Percentiles rank a stretch among this genome's conserved stretches.
phyloP scores from a whole-genome alignment of 805 yeast species.

The Cyberlindnera xylosilytica region DNA sequence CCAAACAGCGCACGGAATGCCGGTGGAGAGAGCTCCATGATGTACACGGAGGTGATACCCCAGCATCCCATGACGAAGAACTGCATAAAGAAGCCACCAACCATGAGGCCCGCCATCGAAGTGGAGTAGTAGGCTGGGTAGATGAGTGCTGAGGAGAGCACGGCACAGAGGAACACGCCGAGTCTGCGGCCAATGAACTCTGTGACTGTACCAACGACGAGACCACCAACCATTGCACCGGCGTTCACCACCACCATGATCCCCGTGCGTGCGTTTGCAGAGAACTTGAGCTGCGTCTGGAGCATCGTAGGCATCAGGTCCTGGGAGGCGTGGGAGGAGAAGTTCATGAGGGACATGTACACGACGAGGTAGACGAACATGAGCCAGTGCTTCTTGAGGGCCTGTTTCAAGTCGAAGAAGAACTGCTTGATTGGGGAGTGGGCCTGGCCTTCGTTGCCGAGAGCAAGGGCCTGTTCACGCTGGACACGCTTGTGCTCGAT shows the following conservation, averaged over 20 bases:
- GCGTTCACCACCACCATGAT: constrained; percentile 61
- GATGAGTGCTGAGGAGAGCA: constrained; percentile 55
- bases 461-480: constrained; percentile 27
- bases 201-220: constrained; percentile 53
- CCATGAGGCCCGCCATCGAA: constrained; percentile 40
- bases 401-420: constrained; percentile 31
- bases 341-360: constrained; percentile 67
- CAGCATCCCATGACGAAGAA: constrained; percentile 70
- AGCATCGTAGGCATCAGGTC: constrained; percentile 69
- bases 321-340: constrained; percentile 72
- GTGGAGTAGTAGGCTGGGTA: constrained; percentile 53
- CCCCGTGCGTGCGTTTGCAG: constrained; percentile 49
- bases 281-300: constrained; percentile 46
- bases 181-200: constrained; percentile 61
- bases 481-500: constrained; percentile 29
- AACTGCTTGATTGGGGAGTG: constrained; percentile 23
- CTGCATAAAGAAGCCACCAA: constrained; percentile 64
- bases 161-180: constrained; percentile 46
- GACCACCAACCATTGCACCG: constrained; percentile 68
- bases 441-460: constrained; percentile 21
- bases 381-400: constrained; percentile 55
- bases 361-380: constrained; percentile 53
- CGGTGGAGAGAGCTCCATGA: constrained; percentile 64
- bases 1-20: constrained; percentile 58
- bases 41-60: constrained; percentile 68